Base-by-base conservation (phyloP, 305 asterid species). In the Rubia peregrina region DNA sequence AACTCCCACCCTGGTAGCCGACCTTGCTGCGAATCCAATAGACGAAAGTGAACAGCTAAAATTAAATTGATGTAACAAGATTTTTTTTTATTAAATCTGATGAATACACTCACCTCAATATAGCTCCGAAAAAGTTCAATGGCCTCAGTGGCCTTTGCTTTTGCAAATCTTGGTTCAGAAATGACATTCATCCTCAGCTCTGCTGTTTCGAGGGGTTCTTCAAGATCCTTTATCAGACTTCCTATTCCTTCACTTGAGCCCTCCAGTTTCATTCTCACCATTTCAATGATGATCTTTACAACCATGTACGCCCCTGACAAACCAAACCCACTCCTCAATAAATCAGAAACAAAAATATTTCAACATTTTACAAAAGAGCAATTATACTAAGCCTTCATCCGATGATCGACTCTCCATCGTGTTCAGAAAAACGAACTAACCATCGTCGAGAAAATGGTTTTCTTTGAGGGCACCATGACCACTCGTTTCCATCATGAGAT, bases 401-500 rank as follows among this genome's bases (percentile, higher is more conserved):
- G 3, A 30, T 30, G 33, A 30, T 30, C 33, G 33, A 30, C 3
- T 33, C 2, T 2, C 2, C 36, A 33, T 33, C 36, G 36, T 33
- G 36, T 33, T 33, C 36, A 2, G 2, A 19, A 62, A 19, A 65
- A 9, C 1, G 46, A 40, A 67, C 63, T 62, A 74, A 89, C 96
- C 98, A 73, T 92, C 98, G 79, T 92, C 98, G 61, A 92, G 96
- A 73, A 87, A 92, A 73, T 86, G 72, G 63, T 92, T 90, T 70
- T 92, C 98, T 67, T 86, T 90, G 17, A 92, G 86, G 40, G 98
- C 98, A 48, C 96, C 98, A 78, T 92, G 98, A 0, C 98, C 98
- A 0, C 88, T 77, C 0, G 94, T 90, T 70, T 92, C 98, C 98
- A 90, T 92, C 98, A 90, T 92, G 42, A 92, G 87, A 84, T 92